Conservation (phyloP, 1,139 yeast species). For the Pichia sp. region DNA sequence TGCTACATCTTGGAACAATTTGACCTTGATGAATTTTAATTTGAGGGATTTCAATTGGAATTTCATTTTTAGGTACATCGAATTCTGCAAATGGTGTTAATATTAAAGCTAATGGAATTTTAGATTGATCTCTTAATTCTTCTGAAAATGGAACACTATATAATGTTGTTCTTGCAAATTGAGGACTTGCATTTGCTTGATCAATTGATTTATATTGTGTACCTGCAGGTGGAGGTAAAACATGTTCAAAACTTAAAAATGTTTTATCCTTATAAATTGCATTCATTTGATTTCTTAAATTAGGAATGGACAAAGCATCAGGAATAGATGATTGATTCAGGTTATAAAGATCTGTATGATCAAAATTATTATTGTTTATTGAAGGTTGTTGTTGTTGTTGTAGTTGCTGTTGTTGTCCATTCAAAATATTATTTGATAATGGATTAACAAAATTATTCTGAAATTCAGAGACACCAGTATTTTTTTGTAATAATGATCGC, state of each 20-base stretch:
- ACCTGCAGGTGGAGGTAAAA: slow-evolving; percentile 78
- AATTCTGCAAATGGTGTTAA: slow-evolving; percentile 77
- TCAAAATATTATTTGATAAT: too few relatives aligned
- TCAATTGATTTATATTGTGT: slow-evolving; percentile 66
- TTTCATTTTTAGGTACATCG: slow-evolving; percentile 23
- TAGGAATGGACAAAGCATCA: slow-evolving; percentile 41
- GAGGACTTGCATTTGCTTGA: slow-evolving; percentile 81
- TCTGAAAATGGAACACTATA: slow-evolving; percentile 79
- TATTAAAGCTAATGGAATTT: slow-evolving; percentile 75
- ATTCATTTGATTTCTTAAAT: slow-evolving; percentile 51
- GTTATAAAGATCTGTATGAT: slow-evolving; percentile 9
- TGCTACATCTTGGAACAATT: slow-evolving; percentile 83
- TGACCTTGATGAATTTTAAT: slow-evolving; percentile 52
- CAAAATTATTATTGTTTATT: background rate
- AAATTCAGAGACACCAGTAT: background rate
- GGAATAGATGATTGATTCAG: slow-evolving; percentile 10
- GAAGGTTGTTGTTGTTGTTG: background rate
- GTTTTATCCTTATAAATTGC: slow-evolving; percentile 39
- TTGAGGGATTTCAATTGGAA: slow-evolving; percentile 52
- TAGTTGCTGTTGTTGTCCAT: background rate
- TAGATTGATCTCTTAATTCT: slow-evolving; percentile 60
- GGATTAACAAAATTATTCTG: too few relatives aligned
- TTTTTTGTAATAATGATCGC: background rate
- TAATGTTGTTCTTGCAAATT: slow-evolving; percentile 73
- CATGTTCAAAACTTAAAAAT: slow-evolving; percentile 67